Evolutionary conservation across 2,329 filamentous ascomycete species (phyloP).

Genomic region (Lachnellula subtilissima): DNA sequence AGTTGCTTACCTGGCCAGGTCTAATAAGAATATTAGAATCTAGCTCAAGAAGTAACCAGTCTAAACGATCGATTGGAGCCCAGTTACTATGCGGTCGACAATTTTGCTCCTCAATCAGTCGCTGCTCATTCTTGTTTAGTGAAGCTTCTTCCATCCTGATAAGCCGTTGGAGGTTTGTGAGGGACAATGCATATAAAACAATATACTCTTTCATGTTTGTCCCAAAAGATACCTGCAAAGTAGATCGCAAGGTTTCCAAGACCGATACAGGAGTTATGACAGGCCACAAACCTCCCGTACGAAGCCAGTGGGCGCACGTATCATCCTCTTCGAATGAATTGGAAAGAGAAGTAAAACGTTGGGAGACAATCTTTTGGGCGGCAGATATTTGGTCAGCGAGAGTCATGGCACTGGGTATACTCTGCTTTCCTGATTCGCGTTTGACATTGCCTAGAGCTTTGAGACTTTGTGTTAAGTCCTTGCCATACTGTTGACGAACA

Average conservation of each 20-base stretch:
- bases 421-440: neutral
- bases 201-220: conserved; percentile 35
- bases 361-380: neutral
- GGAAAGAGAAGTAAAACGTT: neutral
- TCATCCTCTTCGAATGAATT: conserved; percentile 7
- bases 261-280: conserved; percentile 36
- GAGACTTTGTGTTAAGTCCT: conserved; percentile 34
- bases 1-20: conserved; percentile 26
- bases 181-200: conserved; percentile 35
- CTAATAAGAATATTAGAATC: conserved; percentile 61
- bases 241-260: conserved; percentile 39
- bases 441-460: conserved; percentile 22
- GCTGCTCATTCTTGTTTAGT: conserved; percentile 27
- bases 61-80: conserved; percentile 39
- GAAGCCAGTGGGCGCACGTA: conserved; percentile 33
- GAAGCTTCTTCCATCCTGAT: conserved; percentile 38
- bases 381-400: conserved; percentile 2
- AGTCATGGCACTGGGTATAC: neutral
- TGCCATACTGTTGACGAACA: conserved; percentile 37
- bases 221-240: conserved; percentile 30
- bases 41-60: conserved; percentile 64
- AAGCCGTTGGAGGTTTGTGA: conserved; percentile 40
- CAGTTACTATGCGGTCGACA: conserved; percentile 39
- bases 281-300: conserved; percentile 38
- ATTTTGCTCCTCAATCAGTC: conserved; percentile 34